These are phyloP conservation scores for Erodium trifolium DNA, from an alignment of 441 rosid genomes.

Conservation along the genomic window DNA sequence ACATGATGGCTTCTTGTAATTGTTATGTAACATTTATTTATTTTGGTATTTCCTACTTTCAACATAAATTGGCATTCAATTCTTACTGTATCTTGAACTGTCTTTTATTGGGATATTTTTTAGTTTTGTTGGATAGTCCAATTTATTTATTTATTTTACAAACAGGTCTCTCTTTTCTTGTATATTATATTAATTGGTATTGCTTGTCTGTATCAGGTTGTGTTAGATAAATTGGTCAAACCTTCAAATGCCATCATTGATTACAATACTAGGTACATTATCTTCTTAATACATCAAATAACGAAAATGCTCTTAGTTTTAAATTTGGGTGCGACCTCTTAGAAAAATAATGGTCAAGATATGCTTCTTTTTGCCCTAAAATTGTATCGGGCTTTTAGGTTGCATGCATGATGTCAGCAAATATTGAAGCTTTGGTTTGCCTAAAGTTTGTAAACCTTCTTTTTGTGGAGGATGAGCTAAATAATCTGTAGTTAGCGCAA, in stretches of 20 bases:
- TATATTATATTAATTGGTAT: background rate
- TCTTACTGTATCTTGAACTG: no score
- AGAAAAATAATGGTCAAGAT: background rate
- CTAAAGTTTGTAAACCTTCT: background rate
- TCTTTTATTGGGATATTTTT: no score
- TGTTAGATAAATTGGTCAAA: constrained; percentile 82
- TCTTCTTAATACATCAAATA: background rate
- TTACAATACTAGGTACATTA: constrained; percentile 74
- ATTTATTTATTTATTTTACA: background rate
- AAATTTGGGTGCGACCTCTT: background rate
- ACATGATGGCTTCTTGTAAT: no score
- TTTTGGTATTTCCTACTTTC: no score
- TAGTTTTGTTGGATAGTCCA: background rate
- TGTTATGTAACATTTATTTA: no score
- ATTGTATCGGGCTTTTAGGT: background rate
- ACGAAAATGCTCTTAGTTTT: background rate
- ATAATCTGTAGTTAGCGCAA: background rate
- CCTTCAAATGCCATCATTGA: constrained; percentile 69
- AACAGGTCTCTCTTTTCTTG: background rate
- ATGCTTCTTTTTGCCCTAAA: background rate
- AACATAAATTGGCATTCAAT: no score
- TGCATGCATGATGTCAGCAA: background rate
- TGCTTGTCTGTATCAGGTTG: constrained; percentile 44
- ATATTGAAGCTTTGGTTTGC: background rate
- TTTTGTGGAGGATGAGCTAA: background rate